Evolutionary conservation across 73 alveolate species (phyloP).

Genomic region (Paramecium biaurelia): DNA sequence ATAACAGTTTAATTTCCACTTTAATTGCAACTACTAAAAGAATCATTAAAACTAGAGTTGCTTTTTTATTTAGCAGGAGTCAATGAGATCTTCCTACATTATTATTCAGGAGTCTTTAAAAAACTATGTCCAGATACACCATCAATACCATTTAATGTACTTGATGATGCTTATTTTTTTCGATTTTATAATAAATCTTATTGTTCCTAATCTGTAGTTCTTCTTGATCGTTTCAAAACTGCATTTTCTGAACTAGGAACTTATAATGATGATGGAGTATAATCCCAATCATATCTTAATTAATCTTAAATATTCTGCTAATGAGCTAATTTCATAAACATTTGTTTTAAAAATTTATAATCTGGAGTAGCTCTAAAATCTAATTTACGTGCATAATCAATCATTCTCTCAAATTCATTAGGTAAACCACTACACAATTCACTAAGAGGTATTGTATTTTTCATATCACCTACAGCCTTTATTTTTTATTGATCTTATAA

Average conservation of each 20-base stretch:
- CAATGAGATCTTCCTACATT: not conserved
- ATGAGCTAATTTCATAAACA: not conserved
- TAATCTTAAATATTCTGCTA: not conserved
- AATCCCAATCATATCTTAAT: slow-evolving; percentile 41
- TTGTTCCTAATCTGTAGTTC: slow-evolving; percentile 7
- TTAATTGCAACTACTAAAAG: slow-evolving; percentile 11
- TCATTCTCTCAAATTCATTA: not conserved
- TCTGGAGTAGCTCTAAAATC: slow-evolving; percentile 47
- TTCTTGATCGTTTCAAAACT: not conserved
- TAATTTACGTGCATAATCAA: not conserved
- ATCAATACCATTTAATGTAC: not conserved
- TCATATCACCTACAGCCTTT: slow-evolving; percentile 31
- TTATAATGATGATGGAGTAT: not conserved
- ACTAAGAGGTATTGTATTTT: not conserved
- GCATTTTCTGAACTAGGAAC: not conserved
- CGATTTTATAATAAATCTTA: not conserved
- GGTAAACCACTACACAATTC: slow-evolving; percentile 53
- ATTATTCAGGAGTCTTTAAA: not conserved
- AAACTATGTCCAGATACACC: not conserved
- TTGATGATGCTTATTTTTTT: not conserved
- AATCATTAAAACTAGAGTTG: not conserved
- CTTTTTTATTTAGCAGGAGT: not conserved
- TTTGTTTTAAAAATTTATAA: not conserved
- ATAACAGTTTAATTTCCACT: slow-evolving; percentile 4
- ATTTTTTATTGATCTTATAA: slow-evolving; percentile 66